Evolutionary conservation across 2,329 filamentous ascomycete species (phyloP), one percentile per base, ranked within the genome.

Genomic region (Dactylellina haptotyla): DNA sequence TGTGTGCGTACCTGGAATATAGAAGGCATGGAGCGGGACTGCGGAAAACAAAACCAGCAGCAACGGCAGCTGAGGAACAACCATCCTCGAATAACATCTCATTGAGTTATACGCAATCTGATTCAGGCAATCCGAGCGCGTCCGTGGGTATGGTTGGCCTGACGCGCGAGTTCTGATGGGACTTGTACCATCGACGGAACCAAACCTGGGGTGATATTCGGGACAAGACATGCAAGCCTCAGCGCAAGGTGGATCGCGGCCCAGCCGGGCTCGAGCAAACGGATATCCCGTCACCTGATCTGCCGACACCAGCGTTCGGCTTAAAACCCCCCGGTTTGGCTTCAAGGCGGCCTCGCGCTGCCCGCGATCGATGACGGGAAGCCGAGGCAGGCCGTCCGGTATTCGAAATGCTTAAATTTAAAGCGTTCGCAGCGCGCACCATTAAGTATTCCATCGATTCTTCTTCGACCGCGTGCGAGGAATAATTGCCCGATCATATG

Each of bases 1-100:
- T 48, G 39, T 66, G 25, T 61, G 74, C 83, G 78, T 85, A 94
- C 92, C 92, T 78, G 92, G 92, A 77, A 96, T 90, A 80, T 96
- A 96, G 81, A 96, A 96, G 37, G 89, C 90, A 25, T 76, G 62
- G 10, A 59, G 69, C 10, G 71, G 61, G 26, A 75, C 51, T 30
- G 67, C 61, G 39, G 73, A 71, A 16, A 77, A 65, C 39, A 75
- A 75, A 46, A 75, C 62, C 20, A 77, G 54, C 64, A 73, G 62
- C 45, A 66, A 67, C 53, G 56, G 43, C 25, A 64, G 57, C 37
- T 54, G 28, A 37, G 37, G 25, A 39, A 53, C 25, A 26, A 18
- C 18, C 41, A 56, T 62, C 25, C 41, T 51, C 61, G 53, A 65
- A 37, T 61, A 23, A 32, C 69, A 73, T 66, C 50, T 65, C 69